Evolutionary conservation across 2,329 filamentous ascomycete genomes (phyloP).

Genomic region (Penicillium sp.): DNA sequence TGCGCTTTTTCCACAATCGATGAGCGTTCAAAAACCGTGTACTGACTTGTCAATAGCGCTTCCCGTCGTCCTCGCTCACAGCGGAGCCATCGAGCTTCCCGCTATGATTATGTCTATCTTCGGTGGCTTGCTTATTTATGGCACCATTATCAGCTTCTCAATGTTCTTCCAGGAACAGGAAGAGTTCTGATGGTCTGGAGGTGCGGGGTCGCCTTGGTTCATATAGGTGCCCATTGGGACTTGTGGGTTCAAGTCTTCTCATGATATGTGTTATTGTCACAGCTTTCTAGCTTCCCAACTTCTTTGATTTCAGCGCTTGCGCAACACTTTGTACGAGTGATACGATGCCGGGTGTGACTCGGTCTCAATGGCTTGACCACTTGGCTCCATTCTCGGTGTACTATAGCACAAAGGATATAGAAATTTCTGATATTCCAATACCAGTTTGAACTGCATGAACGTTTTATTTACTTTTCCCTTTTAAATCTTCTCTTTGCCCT

Average conservation of each 20-base stretch:
- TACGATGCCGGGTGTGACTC: slow-evolving; percentile 10
- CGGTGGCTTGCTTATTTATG: slow-evolving; percentile 92
- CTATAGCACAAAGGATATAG: slow-evolving; percentile 26
- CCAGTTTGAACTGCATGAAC: background rate
- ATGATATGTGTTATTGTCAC: slow-evolving; percentile 21
- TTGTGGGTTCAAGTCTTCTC: background rate
- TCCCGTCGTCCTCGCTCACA: slow-evolving; percentile 84
- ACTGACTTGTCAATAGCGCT: slow-evolving; percentile 62
- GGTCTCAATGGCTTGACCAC: slow-evolving; percentile 9
- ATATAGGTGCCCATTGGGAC: background rate
- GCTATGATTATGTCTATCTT: slow-evolving; percentile 96
- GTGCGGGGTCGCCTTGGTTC: slow-evolving; percentile 1
- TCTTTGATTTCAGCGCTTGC: slow-evolving; percentile 23
- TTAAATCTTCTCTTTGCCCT: background rate
- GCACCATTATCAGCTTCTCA: slow-evolving; percentile 95
- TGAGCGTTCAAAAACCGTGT: slow-evolving; percentile 11
- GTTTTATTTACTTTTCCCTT: background rate
- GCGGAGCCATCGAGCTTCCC: slow-evolving; percentile 74
- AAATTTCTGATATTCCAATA: slow-evolving; percentile 8
- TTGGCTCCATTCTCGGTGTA: slow-evolving; percentile 23
- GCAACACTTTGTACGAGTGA: slow-evolving; percentile 25
- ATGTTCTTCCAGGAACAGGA: slow-evolving; percentile 99
- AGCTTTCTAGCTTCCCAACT: background rate
- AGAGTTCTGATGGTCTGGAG: slow-evolving; percentile 67
- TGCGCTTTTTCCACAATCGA: background rate